Evolutionary conservation across 345 rosid species (phyloP), one percentile per base, ranked within the genome.

Genomic region (Rhodamnia rubescens): DNA sequence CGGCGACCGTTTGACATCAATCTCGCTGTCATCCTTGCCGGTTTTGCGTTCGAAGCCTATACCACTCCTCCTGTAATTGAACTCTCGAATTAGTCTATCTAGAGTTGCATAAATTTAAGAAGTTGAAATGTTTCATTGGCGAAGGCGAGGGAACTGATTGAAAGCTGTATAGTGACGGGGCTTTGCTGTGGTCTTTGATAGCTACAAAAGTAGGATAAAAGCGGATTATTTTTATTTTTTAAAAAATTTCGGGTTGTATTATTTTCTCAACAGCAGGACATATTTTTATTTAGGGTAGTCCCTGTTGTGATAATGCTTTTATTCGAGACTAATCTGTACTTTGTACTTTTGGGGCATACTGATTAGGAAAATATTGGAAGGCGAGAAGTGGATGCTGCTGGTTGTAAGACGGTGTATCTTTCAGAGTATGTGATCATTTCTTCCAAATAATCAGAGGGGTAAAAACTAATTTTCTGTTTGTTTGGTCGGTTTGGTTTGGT

Each of bases 1-100:
- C 90, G 95, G 82, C 95, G 95, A 85, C 89, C 96, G 32, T 95
- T 97, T 82, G 98, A 97, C 87, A 93, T 95, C 88, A 97, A 95
- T 90, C 96, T 95, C 59, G 98, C 98, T 11, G 98, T 97, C 69
- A 89, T 97, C 85, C 98, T 97, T 50, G 98, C 98, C 55, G 98
- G 99, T 83, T 97, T 97, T 84, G 96, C 98, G n/a, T 97, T 95
- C 87, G 99, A 95, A 89, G 92, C 98, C 5, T 95, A 95, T 85
- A 92, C 94, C n/a, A 92, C 86, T 24, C 95, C 96, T 22, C 93
- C 98, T 29, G 98, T 95, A 89, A 87, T 52, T 22, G 12, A 74
- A 54, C 64, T 74, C 24, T 53, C 61, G 20, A 18, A 61, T 24
- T 27, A 13, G 5, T 5, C 50, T 32, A 83, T 85, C 49, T 24